A percentile compares a stretch with the other conserved stretches of the same genome.
Conservation (phyloP, 768 basidiomycete species). For the Boletellus ananas region DNA sequence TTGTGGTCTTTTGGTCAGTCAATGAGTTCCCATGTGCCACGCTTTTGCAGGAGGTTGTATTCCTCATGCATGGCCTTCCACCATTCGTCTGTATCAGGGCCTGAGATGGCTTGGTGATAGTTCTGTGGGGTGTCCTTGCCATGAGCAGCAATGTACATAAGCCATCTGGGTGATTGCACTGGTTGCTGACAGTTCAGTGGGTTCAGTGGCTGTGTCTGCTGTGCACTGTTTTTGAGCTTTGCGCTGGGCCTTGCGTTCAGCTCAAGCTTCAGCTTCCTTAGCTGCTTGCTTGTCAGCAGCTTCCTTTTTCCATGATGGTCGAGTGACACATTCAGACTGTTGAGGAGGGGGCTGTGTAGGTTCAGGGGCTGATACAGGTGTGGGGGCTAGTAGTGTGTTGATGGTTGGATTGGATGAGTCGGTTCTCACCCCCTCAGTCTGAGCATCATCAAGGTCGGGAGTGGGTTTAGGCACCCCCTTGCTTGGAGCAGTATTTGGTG, state of each 20-base stretch:
- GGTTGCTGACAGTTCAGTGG: not conserved
- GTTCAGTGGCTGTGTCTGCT: not conserved
- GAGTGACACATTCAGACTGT: not conserved
- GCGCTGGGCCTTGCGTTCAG: not conserved
- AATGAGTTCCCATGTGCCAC: slow-evolving; percentile 8
- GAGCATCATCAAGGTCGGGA: no score
- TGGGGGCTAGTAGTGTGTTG: no score
- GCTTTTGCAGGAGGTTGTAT: not conserved
- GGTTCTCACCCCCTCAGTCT: not conserved
- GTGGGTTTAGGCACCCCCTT: no score
- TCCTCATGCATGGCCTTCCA: slow-evolving; percentile 9
- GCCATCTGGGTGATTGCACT: not conserved
- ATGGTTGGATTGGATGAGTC: not conserved
- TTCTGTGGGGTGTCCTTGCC: not conserved
- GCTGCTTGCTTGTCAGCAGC: not conserved
- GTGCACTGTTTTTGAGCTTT: no score
- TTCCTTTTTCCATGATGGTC: not conserved
- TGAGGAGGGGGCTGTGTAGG: not conserved
- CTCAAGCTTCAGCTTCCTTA: no score
- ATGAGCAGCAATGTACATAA: not conserved
- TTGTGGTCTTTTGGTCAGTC: not conserved
- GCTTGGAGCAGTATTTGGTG: no score
- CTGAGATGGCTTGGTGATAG: not conserved
- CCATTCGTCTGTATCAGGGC: not conserved
- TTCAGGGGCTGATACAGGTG: no score